These are phyloP conservation scores for Pseudodiploospora longispora DNA, from an alignment of 2,329 filamentous ascomycete species.

Conservation along the genomic window DNA sequence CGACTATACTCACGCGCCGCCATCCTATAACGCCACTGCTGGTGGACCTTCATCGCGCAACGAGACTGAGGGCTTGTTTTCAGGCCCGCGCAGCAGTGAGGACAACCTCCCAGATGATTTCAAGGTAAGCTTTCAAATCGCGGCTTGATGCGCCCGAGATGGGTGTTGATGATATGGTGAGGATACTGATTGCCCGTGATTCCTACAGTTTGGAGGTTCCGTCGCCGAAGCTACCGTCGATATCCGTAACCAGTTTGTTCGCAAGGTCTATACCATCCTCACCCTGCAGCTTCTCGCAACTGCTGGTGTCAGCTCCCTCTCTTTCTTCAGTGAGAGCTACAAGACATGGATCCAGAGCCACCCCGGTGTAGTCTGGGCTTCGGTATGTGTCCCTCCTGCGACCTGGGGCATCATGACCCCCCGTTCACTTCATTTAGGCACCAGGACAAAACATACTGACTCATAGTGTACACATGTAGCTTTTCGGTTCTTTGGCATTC, in stretches of 20 bases:
- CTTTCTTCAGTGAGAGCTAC: slow-evolving; percentile 76
- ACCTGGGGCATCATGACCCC: too few relatives aligned
- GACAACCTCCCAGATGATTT: slow-evolving; percentile 96
- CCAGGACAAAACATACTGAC: too few relatives aligned
- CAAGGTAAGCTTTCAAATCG: slow-evolving; percentile 50
- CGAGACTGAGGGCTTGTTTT: slow-evolving; percentile 51
- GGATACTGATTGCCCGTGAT: background rate
- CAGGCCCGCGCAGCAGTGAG: slow-evolving; percentile 66
- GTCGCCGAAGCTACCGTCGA: slow-evolving; percentile 91
- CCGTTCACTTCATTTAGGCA: too few relatives aligned
- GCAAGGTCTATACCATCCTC: slow-evolving; percentile 97
- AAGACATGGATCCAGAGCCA: slow-evolving; percentile 81
- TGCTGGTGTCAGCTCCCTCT: slow-evolving; percentile 68
- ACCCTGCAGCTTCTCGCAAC: slow-evolving; percentile 90
- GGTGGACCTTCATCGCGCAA: slow-evolving; percentile 44
- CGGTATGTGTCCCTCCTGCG: slow-evolving; percentile 38
- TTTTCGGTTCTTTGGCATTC: slow-evolving; percentile 76
- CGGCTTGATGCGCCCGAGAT: too few relatives aligned
- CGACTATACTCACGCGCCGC: slow-evolving; percentile 72
- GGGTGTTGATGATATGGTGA: too few relatives aligned
- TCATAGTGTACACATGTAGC: slow-evolving; percentile 24
- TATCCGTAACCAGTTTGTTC: slow-evolving; percentile 92
- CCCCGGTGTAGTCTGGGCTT: slow-evolving; percentile 76
- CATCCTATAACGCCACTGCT: slow-evolving; percentile 52
- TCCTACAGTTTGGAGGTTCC: slow-evolving; percentile 70